Evolutionary conservation across 495 filamentous ascomycete species (phyloP).

Genomic region (Lophiotrema nucula): DNA sequence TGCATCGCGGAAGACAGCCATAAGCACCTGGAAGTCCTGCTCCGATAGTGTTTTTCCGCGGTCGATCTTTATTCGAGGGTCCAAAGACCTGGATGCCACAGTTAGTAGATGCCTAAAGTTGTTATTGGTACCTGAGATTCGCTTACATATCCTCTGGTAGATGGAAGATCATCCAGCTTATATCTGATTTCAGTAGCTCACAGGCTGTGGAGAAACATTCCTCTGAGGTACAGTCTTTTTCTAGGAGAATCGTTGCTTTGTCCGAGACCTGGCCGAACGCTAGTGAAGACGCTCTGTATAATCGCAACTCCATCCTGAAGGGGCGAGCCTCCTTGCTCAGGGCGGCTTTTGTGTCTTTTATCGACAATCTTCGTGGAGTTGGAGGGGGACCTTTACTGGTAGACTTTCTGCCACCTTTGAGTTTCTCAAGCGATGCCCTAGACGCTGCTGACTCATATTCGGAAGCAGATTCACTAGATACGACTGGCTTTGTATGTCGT

Average conservation of each 20-base stretch:
- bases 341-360: background rate
- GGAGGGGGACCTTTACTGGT: background rate
- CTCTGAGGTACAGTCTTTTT: background rate
- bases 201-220: background rate
- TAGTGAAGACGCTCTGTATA: background rate
- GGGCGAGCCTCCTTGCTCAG: background rate
- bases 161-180: background rate
- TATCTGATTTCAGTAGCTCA: background rate
- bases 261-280: background rate
- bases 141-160: background rate
- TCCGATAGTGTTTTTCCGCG: background rate
- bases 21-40: background rate
- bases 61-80: background rate
- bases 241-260: background rate
- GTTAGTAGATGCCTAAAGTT: too few species aligned
- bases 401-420: background rate
- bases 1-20: background rate
- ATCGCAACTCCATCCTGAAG: background rate
- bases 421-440: too few species aligned
- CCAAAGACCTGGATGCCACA: too few species aligned
- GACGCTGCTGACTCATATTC: too few species aligned
- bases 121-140: too few species aligned
- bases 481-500: too few species aligned
- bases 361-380: background rate
- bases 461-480: too few species aligned